Evolutionary conservation across 139 green algal species (phyloP).

Genomic region (Gonium pectorale): DNA sequence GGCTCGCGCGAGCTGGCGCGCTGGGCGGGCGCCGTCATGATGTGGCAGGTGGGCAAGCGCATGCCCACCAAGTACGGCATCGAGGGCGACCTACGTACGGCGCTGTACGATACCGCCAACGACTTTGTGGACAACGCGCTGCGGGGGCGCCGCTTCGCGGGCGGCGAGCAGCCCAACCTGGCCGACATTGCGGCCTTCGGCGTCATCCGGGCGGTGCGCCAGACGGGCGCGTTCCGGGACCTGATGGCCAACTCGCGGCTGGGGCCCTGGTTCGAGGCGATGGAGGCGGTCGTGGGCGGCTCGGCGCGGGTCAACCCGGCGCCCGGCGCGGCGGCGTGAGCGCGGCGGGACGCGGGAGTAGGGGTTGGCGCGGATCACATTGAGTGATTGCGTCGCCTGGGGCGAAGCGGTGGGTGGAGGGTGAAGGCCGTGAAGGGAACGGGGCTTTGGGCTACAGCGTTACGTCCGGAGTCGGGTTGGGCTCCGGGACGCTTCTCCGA

Average conservation of each 20-base stretch:
- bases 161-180: slow-evolving; percentile 83
- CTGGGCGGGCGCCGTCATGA: slow-evolving; percentile 79
- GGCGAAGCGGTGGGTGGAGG: too few species aligned
- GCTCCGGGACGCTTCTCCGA: too few species aligned
- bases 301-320: slow-evolving; percentile 43
- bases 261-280: slow-evolving; percentile 79
- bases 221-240: slow-evolving; percentile 90
- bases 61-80: slow-evolving; percentile 95
- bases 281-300: slow-evolving; percentile 71
- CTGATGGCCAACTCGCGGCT: slow-evolving; percentile 82
- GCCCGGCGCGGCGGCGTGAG: not conserved
- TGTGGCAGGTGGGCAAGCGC: slow-evolving; percentile 82
- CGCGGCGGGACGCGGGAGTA: too few species aligned
- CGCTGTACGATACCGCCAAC: slow-evolving; percentile 75
- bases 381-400: too few species aligned
- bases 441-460: too few species aligned
- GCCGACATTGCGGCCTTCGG: slow-evolving; percentile 95
- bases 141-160: slow-evolving; percentile 60
- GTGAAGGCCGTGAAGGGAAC: too few species aligned
- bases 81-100: slow-evolving; percentile 81
- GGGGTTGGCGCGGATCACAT: too few species aligned
- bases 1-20: slow-evolving; percentile 72
- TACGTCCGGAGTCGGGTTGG: too few species aligned
- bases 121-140: slow-evolving; percentile 63
- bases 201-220: slow-evolving; percentile 83